phyloP scores from a whole-genome alignment of 495 filamentous ascomycete genomes.

The Podospora bellae-mahoneyi region DNA sequence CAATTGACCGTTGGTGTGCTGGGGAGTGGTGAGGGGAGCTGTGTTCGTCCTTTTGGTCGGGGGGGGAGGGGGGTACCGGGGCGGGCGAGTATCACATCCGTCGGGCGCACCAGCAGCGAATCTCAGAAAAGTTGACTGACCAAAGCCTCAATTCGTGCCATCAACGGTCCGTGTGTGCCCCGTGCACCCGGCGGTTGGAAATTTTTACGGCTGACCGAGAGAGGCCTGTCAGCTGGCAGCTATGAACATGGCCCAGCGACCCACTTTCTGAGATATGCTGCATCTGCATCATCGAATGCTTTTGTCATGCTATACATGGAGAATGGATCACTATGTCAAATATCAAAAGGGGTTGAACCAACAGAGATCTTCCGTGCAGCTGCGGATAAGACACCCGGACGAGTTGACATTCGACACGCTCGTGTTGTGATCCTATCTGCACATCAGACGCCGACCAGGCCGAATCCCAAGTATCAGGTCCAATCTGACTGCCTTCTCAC shows the following conservation, averaged over 20 bases:
- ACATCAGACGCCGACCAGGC: background rate
- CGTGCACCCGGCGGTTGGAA: slow-evolving; percentile 3
- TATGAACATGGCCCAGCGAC: background rate
- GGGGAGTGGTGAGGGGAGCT: background rate
- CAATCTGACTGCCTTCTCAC: slow-evolving; percentile 4
- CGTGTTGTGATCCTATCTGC: background rate
- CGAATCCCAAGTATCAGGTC: background rate
- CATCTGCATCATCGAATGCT: slow-evolving; percentile 1
- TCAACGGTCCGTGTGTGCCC: background rate
- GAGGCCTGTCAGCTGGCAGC: slow-evolving; percentile 14
- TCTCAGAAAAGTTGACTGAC: slow-evolving; percentile 22
- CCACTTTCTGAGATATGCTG: background rate
- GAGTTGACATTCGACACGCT: slow-evolving; percentile 8
- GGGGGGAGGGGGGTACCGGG: slow-evolving; percentile 5
- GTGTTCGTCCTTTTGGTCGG: background rate
- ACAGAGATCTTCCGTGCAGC: background rate
- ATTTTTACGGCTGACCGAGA: slow-evolving; percentile 16
- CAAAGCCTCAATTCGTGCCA: slow-evolving; percentile 1
- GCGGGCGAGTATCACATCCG: background rate
- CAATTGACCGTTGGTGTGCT: background rate
- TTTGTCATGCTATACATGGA: no score
- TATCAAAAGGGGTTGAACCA: background rate
- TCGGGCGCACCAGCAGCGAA: slow-evolving; percentile 9
- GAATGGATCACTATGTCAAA: no score
- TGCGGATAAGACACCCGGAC: background rate